Percentiles rank a stretch among this genome's conserved stretches.
These are phyloP conservation scores for Erysimum cheiranthoides DNA, from an alignment of 345 rosid species.

Conservation along the genomic window DNA sequence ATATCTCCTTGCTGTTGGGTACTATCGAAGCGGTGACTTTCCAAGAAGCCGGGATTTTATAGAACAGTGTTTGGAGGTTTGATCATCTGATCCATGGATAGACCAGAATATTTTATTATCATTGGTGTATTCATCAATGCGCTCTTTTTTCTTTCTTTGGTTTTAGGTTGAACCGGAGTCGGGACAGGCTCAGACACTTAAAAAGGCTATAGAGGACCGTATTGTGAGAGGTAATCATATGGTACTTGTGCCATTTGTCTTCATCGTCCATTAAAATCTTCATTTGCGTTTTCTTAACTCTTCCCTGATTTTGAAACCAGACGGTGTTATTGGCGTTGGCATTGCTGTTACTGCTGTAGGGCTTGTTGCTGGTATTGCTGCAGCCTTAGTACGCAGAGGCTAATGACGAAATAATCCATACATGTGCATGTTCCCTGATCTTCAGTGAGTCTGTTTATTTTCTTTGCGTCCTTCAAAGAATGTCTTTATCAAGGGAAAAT, in stretches of 20 bases:
- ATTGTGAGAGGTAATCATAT: conserved; percentile 61
- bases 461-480: conserved; percentile 18
- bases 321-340: conserved; percentile 88
- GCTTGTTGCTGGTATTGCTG: conserved; percentile 73
- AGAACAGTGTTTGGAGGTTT: conserved; percentile 72
- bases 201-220: conserved; percentile 66
- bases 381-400: conserved; percentile 66
- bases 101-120: not conserved
- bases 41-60: conserved; percentile 76
- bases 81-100: conserved; percentile 13
- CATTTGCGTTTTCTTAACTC: not conserved
- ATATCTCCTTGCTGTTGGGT: conserved; percentile 85
- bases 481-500: conserved; percentile 1
- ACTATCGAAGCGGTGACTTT: conserved; percentile 70
- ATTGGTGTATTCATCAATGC: conserved; percentile 18
- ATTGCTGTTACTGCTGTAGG: conserved; percentile 83
- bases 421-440: conserved; percentile 31
- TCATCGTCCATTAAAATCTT: not conserved
- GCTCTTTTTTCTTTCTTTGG: conserved; percentile 10
- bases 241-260: not conserved
- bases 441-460: conserved; percentile 43
- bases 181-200: conserved; percentile 69
- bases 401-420: conserved; percentile 41
- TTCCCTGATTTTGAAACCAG: conserved; percentile 46
- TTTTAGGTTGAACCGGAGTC: conserved; percentile 74